Evolutionary conservation across 1,284 basidiomycete species (phyloP).

Genomic region (Rhodofomes roseus): DNA sequence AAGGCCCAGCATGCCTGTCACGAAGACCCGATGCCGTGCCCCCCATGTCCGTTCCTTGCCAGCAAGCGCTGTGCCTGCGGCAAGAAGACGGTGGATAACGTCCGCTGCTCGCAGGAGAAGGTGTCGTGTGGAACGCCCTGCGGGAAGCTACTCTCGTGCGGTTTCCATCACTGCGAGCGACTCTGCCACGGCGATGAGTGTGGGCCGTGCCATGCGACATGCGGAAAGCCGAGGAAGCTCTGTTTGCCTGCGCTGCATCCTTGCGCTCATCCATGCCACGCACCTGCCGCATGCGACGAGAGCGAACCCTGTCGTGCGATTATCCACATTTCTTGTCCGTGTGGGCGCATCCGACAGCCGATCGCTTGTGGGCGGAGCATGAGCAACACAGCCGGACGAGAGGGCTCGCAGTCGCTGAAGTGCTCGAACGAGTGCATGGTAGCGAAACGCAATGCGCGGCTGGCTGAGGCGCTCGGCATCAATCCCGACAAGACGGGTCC

Average conservation of each 20-base stretch:
- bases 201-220: slow-evolving; percentile 69
- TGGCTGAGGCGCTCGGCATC: slow-evolving; percentile 89
- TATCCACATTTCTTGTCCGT: slow-evolving; percentile 71
- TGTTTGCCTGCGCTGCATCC: slow-evolving; percentile 75
- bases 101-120: slow-evolving; percentile 78
- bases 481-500: slow-evolving; percentile 38
- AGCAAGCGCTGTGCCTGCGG: slow-evolving; percentile 83
- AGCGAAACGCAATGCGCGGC: slow-evolving; percentile 78
- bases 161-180: slow-evolving; percentile 81
- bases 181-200: slow-evolving; percentile 79
- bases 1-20: slow-evolving; percentile 79
- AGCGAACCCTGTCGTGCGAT: slow-evolving; percentile 67
- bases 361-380: slow-evolving; percentile 64
- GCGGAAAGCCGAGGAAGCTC: slow-evolving; percentile 79
- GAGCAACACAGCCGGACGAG: slow-evolving; percentile 40
- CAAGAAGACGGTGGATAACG: slow-evolving; percentile 70
- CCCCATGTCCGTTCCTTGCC: slow-evolving; percentile 80
- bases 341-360: slow-evolving; percentile 73
- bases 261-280: slow-evolving; percentile 78
- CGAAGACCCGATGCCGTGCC: slow-evolving; percentile 61
- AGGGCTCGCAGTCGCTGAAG: slow-evolving; percentile 46
- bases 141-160: slow-evolving; percentile 76
- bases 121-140: slow-evolving; percentile 82
- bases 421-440: slow-evolving; percentile 80
- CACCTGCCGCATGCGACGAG: slow-evolving; percentile 80